phyloP scores from a whole-genome alignment of 768 basidiomycete species.

The Erythrobasidium yunnanense region DNA sequence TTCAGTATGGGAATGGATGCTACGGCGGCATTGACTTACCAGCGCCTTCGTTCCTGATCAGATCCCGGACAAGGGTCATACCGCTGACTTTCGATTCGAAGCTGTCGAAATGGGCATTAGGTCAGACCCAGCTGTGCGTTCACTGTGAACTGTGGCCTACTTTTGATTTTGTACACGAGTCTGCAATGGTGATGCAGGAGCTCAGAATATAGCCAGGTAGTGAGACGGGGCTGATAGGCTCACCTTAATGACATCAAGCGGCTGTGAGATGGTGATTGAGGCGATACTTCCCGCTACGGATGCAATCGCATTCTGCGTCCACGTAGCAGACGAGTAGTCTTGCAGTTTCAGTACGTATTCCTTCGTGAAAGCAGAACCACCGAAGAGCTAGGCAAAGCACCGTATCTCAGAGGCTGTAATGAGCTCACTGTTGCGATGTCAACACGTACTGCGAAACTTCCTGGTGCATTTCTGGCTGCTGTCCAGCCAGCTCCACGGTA shows the following conservation, averaged over 20 bases:
- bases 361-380: slow-evolving; percentile 87
- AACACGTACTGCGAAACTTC: slow-evolving; percentile 71
- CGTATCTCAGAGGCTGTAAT: not conserved
- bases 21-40: slow-evolving; percentile 29
- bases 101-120: slow-evolving; percentile 24
- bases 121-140: slow-evolving; percentile 42
- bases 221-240: not conserved
- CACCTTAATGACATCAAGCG: slow-evolving; percentile 80
- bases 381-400: slow-evolving; percentile 63
- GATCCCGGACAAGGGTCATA: slow-evolving; percentile 66
- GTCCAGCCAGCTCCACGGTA: slow-evolving; percentile 99
- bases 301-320: slow-evolving; percentile 92
- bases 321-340: slow-evolving; percentile 91
- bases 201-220: not conserved
- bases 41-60: slow-evolving; percentile 74
- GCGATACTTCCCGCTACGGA: slow-evolving; percentile 88
- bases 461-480: slow-evolving; percentile 83
- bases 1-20: not conserved
- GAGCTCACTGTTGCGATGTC: no score
- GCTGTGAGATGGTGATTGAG: slow-evolving; percentile 89
- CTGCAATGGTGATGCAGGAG: slow-evolving; percentile 14
- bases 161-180: slow-evolving; percentile 95
- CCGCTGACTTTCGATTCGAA: slow-evolving; percentile 47
- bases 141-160: slow-evolving; percentile 48
- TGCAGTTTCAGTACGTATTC: slow-evolving; percentile 78